Evolutionary conservation across 345 rosid species (phyloP), one percentile per base, ranked within the genome.

Genomic region (Melaleuca quinquenervia): DNA sequence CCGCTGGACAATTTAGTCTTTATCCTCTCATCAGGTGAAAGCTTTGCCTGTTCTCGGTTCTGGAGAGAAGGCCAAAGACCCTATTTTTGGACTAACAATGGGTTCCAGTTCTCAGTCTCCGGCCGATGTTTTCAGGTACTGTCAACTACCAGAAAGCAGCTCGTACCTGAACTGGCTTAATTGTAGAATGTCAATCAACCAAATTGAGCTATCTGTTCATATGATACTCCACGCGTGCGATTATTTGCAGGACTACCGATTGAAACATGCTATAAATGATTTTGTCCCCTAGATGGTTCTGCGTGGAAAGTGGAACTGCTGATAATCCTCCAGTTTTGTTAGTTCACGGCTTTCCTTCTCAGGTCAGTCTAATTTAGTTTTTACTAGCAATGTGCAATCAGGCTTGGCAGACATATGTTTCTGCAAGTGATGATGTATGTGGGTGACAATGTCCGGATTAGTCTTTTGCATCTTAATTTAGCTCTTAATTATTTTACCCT

Each of bases 271-370:
- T 92, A 26, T 90, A 83, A 90, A 88, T 92, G 88, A 89, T 87
- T 92, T 90, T 94, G 92, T 93, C 91, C 91, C 90, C 90, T 92
- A 97, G 99, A 96, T 97, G 99, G 99, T 95, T 97, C 87, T 93
- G 93, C 88, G 93, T 95, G 16, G 98, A 95, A 90, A 93, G 91
- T 20, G 99, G 98, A 82, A 94, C 86, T 83, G 85, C 88, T 60
- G 92, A 91, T 75, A 92, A 90, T 84, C 96, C 92, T 85, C 86
- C 94, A 9, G 95, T 97, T 84, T 87, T 97, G 82, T 89, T 97
- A 85, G 90, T 97, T 50, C 98, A 97, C 85, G 99, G 98, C 87
- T 92, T 97, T 85, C 99, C 98, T 86, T 97, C 98, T 62, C 98
- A 95, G 93, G 99, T 95, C 53, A 89, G 87, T 87, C 45, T 62